Conservation (phyloP, 176 grass and related monocot genomes). For the Cenchrus americanus region DNA sequence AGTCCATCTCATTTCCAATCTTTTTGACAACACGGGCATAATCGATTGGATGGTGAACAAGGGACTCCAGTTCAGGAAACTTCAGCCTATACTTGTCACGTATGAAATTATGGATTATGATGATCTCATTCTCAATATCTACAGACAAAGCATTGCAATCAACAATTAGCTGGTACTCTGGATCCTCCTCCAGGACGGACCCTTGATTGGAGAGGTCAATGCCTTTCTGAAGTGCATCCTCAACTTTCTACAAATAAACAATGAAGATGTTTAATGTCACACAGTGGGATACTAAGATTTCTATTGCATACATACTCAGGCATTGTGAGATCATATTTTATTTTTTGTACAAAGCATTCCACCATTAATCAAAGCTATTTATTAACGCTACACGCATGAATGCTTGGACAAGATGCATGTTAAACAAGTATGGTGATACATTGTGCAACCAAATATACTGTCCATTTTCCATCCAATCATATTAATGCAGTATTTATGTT, state of each 20-base stretch:
- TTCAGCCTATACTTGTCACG: slow-evolving; percentile 85
- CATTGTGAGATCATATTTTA: background rate
- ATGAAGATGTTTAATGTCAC: background rate
- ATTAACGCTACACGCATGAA: background rate
- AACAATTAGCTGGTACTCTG: slow-evolving; percentile 88
- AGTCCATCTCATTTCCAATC: slow-evolving; percentile 88
- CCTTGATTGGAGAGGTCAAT: slow-evolving; percentile 54
- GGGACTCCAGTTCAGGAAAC: slow-evolving; percentile 87
- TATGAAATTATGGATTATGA: slow-evolving; percentile 96
- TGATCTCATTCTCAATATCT: slow-evolving; percentile 90
- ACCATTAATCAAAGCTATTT: background rate
- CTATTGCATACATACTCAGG: background rate
- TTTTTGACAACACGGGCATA: slow-evolving; percentile 93
- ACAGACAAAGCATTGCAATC: slow-evolving; percentile 89
- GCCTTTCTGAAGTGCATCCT: slow-evolving; percentile 74
- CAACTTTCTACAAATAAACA: slow-evolving; percentile 66
- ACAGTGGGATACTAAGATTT: background rate
- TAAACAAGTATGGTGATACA: background rate
- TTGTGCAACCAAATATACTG: too few species aligned
- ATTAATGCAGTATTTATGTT: too few species aligned
- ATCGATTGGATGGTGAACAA: slow-evolving; percentile 93
- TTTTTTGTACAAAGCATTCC: background rate
- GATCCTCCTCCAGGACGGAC: slow-evolving; percentile 75
- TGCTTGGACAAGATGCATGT: background rate
- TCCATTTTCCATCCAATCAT: too few species aligned